Base-by-base conservation (phyloP, 2,329 filamentous ascomycete species). In the Malbranchea zuffiana region DNA sequence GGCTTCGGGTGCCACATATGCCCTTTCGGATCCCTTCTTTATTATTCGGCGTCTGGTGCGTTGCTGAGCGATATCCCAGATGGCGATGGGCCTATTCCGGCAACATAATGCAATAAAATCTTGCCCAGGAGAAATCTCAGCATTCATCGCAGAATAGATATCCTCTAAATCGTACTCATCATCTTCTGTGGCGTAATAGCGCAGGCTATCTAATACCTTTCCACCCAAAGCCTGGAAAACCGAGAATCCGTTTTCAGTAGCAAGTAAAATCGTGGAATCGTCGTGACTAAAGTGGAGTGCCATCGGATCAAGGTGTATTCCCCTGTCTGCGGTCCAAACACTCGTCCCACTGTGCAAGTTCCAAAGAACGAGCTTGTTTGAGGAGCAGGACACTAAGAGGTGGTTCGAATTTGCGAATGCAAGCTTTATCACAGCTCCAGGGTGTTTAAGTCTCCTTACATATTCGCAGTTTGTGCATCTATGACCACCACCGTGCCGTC, bases 41-140 rank as follows among this genome's bases (percentile, higher is more conserved):
- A 45, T 2, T 53, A 42, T 20, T 50, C 50, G 12, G 48, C 45
- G 28, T 50, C 54, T 0, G 46, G 45, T 39, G 38, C 45, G 40
- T 50, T 32, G 1, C 54, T 26, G 1, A 19, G 12, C 21, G 10
- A 32, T 29, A 39, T 39, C 29, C 36, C 36, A 39, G 12, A 33
- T 24, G 24, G 18, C 16, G 11, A 34, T 33, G 15, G 27, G 29
- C 24, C 25, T 15, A 10, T 25, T 13, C 5, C 36, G 28, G 13
- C 26, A 21, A 18, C 15, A 23, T 8, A 25, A 15, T 23, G 31
- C 16, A 11, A 39, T 12, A 18, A 33, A 13, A 24, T 29, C 25
- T 25, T 20, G 11, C 5, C 5, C n/a, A 20, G 18, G 15, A 34
- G 16, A 34, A n/a, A 34, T 20, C 10, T 23, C 10, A n/a, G 18